phyloP scores from a whole-genome alignment of 148 eudicot species.

The Silene uniflora region DNA sequence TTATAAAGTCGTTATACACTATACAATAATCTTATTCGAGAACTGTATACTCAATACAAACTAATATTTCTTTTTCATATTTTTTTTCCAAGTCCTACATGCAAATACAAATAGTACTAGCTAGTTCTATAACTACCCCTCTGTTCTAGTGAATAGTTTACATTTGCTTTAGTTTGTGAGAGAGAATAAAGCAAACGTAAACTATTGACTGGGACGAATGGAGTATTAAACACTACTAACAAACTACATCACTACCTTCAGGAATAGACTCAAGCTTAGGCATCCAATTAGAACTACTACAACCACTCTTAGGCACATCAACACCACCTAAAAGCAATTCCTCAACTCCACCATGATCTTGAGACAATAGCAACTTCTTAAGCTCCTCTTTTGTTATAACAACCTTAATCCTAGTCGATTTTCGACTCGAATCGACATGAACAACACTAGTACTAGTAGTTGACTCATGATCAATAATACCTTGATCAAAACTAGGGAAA shows the following conservation, averaged over 20 bases:
- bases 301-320: neutral
- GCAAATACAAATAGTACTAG: too few relatives aligned
- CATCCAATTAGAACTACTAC: slow-evolving; percentile 1
- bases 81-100: too few relatives aligned
- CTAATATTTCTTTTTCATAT: too few relatives aligned
- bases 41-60: too few relatives aligned
- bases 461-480: neutral
- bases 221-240: neutral
- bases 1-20: too few relatives aligned
- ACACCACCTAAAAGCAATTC: slow-evolving; percentile 12
- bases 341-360: slow-evolving; percentile 13
- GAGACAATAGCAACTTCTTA: slow-evolving; percentile 6
- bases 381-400: slow-evolving; percentile 25
- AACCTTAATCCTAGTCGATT: slow-evolving; percentile 24
- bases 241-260: slow-evolving; percentile 27
- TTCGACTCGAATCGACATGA: neutral
- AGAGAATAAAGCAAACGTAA: too few relatives aligned
- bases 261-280: slow-evolving; percentile 29
- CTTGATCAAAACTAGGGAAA: slow-evolving; percentile 23
- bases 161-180: too few relatives aligned
- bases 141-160: too few relatives aligned
- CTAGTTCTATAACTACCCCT: too few relatives aligned
- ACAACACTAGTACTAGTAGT: neutral
- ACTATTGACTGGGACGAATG: too few relatives aligned
- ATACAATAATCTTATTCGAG: too few relatives aligned